Conservation (phyloP, 306 rosid genomes). For the Lathyrus aphaca region DNA sequence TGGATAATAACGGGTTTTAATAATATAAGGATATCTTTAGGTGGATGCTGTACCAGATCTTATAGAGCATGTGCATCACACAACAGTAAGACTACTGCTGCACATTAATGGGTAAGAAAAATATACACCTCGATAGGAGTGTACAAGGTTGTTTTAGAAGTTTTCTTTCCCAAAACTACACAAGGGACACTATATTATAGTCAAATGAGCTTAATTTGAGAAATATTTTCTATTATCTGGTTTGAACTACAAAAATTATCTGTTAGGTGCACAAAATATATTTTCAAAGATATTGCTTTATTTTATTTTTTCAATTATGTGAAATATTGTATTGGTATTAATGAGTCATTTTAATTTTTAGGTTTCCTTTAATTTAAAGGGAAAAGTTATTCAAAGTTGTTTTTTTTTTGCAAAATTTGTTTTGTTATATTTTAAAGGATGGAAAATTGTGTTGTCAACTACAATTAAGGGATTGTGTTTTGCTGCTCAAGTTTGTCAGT, state of each 20-base stretch:
- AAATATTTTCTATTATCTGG: background rate
- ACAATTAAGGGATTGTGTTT: constrained; percentile 18
- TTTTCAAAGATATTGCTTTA: constrained; percentile 14
- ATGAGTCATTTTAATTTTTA: constrained; percentile 19
- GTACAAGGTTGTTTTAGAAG: constrained; percentile 31
- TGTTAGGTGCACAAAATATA: background rate
- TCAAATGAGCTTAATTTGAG: constrained; percentile 29
- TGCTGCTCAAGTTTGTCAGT: constrained; percentile 18
- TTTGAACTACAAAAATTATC: constrained; percentile 10
- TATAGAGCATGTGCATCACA: constrained; percentile 77
- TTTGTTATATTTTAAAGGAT: constrained; percentile 15
- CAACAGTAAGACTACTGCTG: constrained; percentile 81
- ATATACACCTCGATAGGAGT: constrained; percentile 19
- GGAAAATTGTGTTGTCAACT: constrained; percentile 17
- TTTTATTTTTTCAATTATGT: background rate
- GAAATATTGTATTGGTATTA: constrained; percentile 24
- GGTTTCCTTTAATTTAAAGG: constrained; percentile 26
- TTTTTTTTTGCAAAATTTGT: constrained; percentile 19
- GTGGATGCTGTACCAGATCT: constrained; percentile 98
- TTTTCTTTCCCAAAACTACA: constrained; percentile 17
- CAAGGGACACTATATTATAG: constrained; percentile 17
- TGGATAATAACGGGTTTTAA: constrained; percentile 39
- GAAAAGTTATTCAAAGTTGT: background rate
- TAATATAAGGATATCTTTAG: constrained; percentile 51
- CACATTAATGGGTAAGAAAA: constrained; percentile 84